These are phyloP conservation scores for Colletotrichum eleusines DNA, from an alignment of 2,329 filamentous ascomycete species.

Conservation along the genomic window DNA sequence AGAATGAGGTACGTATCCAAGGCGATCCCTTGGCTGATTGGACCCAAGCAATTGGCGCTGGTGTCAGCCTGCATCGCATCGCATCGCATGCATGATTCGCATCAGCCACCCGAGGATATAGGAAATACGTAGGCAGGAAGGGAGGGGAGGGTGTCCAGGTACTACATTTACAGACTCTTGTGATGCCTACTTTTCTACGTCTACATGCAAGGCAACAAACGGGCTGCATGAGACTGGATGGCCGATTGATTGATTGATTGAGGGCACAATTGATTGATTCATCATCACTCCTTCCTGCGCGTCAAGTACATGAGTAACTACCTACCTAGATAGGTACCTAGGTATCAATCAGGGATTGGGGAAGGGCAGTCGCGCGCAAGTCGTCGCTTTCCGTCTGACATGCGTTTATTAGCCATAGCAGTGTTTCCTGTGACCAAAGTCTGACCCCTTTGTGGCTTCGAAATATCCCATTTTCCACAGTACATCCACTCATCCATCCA, in stretches of 20 bases:
- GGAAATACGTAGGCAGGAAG: too few relatives aligned
- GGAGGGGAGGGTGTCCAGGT: too few relatives aligned
- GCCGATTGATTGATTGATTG: neutral
- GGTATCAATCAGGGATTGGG: neutral
- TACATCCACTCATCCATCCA: too few relatives aligned
- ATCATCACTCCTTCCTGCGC: neutral
- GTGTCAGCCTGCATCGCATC: slow-evolving; percentile 26
- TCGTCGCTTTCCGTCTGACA: slow-evolving; percentile 17
- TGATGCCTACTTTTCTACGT: too few relatives aligned
- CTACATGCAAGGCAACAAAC: slow-evolving; percentile 1
- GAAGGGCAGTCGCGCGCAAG: too few relatives aligned
- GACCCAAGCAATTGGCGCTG: slow-evolving; percentile 27
- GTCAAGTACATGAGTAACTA: too few relatives aligned
- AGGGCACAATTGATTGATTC: neutral
- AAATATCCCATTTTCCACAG: too few relatives aligned
- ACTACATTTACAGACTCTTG: too few relatives aligned
- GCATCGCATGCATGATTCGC: too few relatives aligned
- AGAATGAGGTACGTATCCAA: too few relatives aligned
- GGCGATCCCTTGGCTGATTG: slow-evolving; percentile 16
- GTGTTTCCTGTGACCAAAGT: neutral
- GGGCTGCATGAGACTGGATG: neutral
- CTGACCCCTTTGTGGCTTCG: too few relatives aligned
- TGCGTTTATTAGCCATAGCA: neutral
- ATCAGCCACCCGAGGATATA: slow-evolving; percentile 2
- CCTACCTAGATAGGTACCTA: too few relatives aligned